These are phyloP conservation scores for Coccomyxa sp. DNA, from an alignment of 139 green algal species.

Conservation along the genomic window DNA sequence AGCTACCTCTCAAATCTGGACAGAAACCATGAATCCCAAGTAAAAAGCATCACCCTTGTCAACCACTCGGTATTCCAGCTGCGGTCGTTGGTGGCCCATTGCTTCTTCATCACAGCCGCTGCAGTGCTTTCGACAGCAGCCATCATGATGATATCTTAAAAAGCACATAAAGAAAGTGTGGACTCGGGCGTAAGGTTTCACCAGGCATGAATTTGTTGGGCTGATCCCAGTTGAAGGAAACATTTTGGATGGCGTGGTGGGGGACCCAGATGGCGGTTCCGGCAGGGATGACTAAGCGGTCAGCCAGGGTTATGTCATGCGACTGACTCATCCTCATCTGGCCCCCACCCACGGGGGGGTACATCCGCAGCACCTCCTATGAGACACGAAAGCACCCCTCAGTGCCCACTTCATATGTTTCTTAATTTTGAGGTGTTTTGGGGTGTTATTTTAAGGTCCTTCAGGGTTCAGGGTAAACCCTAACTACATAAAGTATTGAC, in stretches of 20 bases:
- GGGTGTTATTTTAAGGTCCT: no score
- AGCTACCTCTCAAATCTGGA: background rate
- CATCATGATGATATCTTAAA: no score
- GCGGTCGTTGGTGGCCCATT: no score
- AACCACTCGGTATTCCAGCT: no score
- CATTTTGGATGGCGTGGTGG: conserved; percentile 12
- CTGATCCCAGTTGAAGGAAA: conserved; percentile 11
- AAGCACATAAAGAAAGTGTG: no score
- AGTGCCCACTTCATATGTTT: no score
- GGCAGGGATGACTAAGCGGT: conserved; percentile 16
- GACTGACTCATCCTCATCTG: conserved; percentile 2
- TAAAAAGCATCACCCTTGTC: no score
- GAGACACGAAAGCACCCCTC: background rate
- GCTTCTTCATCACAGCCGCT: no score
- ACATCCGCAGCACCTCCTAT: conserved; percentile 23
- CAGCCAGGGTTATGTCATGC: background rate
- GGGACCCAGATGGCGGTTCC: conserved; percentile 17
- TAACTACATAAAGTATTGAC: no score
- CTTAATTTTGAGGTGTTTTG: no score
- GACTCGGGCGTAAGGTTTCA: background rate
- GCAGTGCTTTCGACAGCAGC: background rate
- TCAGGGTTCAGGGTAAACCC: no score
- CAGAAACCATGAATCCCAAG: background rate
- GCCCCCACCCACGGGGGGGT: conserved; percentile 17
- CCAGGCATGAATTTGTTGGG: conserved; percentile 18